phyloP scores from a whole-genome alignment of 2,329 filamentous ascomycete genomes.

The Talaromyces sp. region DNA sequence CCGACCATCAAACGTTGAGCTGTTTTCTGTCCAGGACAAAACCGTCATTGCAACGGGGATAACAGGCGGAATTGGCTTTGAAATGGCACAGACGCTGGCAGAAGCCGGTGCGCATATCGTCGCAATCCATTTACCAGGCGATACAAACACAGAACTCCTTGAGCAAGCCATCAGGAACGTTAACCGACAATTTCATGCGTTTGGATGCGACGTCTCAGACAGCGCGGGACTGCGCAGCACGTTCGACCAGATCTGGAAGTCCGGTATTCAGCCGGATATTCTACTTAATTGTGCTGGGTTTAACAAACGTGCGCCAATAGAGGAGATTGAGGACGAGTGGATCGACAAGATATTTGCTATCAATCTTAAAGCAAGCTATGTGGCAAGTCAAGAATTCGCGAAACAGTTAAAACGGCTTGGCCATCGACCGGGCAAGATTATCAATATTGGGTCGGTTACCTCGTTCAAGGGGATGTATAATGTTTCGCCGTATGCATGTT shows the following conservation, averaged over 20 bases:
- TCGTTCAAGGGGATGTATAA: slow-evolving; percentile 75
- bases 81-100: not conserved
- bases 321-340: not conserved
- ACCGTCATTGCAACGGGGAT: not conserved
- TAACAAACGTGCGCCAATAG: not conserved
- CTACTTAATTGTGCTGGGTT: not conserved
- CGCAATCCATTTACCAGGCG: not conserved
- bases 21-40: not conserved
- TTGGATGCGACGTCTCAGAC: not conserved
- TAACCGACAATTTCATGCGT: not conserved
- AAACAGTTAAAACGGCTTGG: not conserved
- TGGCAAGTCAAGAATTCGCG: not conserved
- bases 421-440: slow-evolving; percentile 42
- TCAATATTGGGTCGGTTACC: slow-evolving; percentile 71
- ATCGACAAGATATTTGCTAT: not conserved
- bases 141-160: not conserved
- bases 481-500: slow-evolving; percentile 74
- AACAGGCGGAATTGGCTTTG: not conserved
- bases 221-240: not conserved
- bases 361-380: not conserved
- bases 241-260: not conserved
- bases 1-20: not conserved
- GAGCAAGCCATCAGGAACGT: not conserved
- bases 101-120: not conserved
- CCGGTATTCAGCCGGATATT: not conserved